Conservation (phyloP, 1,284 basidiomycete genomes). For the Cryptococcus floricola region DNA sequence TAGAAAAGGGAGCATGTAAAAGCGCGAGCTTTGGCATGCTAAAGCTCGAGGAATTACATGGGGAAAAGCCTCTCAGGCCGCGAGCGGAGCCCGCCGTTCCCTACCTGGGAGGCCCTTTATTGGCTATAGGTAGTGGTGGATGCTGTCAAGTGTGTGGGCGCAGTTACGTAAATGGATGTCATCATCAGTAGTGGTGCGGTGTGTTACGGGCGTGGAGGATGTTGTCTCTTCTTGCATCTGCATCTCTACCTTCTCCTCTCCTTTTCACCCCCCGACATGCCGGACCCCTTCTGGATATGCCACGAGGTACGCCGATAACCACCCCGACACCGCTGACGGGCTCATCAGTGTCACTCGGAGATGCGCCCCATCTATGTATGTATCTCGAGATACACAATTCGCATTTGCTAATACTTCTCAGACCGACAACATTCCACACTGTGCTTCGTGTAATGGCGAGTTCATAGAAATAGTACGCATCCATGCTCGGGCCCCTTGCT, state of each 20-base stretch:
- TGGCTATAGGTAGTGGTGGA: too few relatives aligned
- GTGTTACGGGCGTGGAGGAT: too few relatives aligned
- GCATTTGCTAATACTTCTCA: slow-evolving; percentile 7
- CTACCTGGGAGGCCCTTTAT: too few relatives aligned
- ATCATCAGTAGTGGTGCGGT: too few relatives aligned
- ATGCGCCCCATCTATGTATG: slow-evolving; percentile 39
- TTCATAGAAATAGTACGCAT: slow-evolving; percentile 44
- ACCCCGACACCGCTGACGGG: slow-evolving; percentile 4
- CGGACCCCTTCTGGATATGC: slow-evolving; percentile 39
- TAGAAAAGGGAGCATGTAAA: too few relatives aligned
- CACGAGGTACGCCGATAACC: slow-evolving; percentile 29
- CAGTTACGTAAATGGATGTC: too few relatives aligned
- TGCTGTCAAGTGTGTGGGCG: too few relatives aligned
- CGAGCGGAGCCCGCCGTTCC: too few relatives aligned
- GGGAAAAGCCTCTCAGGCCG: too few relatives aligned
- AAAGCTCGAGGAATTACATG: too few relatives aligned
- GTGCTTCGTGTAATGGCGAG: slow-evolving; percentile 42
- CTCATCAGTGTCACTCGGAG: slow-evolving; percentile 36
- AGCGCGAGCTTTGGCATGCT: too few relatives aligned
- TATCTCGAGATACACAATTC: background rate
- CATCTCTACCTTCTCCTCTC: slow-evolving; percentile 1
- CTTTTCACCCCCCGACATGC: slow-evolving; percentile 9
- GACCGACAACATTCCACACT: slow-evolving; percentile 32
- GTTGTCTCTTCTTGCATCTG: too few relatives aligned
- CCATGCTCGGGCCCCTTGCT: background rate